Conservation (phyloP, 2,329 filamentous ascomycete species). For the Botryotinia narcissicola region DNA sequence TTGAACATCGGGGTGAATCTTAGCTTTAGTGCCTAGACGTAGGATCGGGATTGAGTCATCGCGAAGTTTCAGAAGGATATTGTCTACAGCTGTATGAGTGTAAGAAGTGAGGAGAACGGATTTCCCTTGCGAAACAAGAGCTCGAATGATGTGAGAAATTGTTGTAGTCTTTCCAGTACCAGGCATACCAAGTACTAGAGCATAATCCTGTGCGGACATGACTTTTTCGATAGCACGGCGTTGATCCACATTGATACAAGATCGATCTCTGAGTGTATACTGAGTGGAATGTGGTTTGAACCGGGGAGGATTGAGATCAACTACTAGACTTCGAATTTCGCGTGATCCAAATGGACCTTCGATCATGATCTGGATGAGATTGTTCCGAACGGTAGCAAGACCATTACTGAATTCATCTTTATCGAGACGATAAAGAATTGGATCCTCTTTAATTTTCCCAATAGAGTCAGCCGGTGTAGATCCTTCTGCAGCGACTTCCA, state of each 20-base stretch:
- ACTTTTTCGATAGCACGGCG: conserved; percentile 85
- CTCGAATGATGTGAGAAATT: conserved; percentile 93
- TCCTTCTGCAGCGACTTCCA: conserved; percentile 70
- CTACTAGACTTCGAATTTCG: conserved; percentile 74
- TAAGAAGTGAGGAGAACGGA: conserved; percentile 92
- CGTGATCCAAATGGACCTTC: conserved; percentile 68
- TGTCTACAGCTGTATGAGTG: conserved; percentile 96
- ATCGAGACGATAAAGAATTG: conserved; percentile 78
- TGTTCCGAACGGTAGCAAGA: conserved; percentile 92
- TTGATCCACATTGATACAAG: conserved; percentile 83
- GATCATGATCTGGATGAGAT: conserved; percentile 88
- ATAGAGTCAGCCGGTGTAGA: conserved; percentile 51
- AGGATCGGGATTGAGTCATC: conserved; percentile 74
- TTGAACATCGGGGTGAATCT: conserved; percentile 84
- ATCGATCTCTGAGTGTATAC: conserved; percentile 60
- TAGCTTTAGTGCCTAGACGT: conserved; percentile 79
- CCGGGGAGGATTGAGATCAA: conserved; percentile 69
- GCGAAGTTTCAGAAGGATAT: conserved; percentile 90
- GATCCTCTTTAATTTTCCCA: conserved; percentile 51
- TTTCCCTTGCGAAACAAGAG: conserved; percentile 83
- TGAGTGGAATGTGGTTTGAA: conserved; percentile 68
- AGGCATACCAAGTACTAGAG: conserved; percentile 96
- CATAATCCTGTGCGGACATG: conserved; percentile 93
- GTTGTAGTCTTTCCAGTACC: conserved; percentile 98
- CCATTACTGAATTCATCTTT: conserved; percentile 99